phyloP scores from a whole-genome alignment of 495 filamentous ascomycete genomes.

The Podospora pseudocomata region DNA sequence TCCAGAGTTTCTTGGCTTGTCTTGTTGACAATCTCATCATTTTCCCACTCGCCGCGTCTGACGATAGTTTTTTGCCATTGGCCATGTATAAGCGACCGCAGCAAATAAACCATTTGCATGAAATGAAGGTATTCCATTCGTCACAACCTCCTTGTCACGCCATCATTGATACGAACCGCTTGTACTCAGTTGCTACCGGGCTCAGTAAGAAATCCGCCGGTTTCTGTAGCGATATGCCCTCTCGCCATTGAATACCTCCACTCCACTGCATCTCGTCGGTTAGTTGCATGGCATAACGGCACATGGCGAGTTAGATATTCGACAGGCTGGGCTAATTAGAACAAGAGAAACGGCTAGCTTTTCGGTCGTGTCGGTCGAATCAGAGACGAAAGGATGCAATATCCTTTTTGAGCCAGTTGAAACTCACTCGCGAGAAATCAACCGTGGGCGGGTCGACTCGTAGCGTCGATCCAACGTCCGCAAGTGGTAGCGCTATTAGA shows the following conservation, averaged over 20 bases:
- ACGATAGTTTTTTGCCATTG: not conserved
- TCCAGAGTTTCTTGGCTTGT: not conserved
- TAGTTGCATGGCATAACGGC: not conserved
- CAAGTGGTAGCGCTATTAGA: not conserved
- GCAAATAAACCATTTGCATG: not conserved
- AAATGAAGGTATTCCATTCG: not conserved
- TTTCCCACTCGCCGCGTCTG: not conserved
- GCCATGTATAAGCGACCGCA: not conserved
- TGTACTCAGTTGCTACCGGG: not conserved
- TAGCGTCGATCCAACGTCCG: conserved; percentile 1
- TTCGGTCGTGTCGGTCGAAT: not conserved
- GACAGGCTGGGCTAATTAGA: not conserved
- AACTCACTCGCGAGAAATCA: not conserved
- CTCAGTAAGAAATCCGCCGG: not conserved
- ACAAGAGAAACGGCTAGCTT: not conserved
- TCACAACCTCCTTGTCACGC: not conserved
- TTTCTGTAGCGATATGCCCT: not conserved
- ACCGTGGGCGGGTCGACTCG: not conserved
- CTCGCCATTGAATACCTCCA: not conserved
- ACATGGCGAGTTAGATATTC: not conserved
- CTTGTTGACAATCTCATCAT: not conserved
- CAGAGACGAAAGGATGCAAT: not conserved
- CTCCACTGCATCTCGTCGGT: not conserved
- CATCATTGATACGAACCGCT: not conserved
- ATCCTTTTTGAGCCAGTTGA: not conserved